Percentiles rank a stretch among this genome's conserved stretches.
phyloP scores from a whole-genome alignment of 495 filamentous ascomycete species.

The Neurospora sp. region DNA sequence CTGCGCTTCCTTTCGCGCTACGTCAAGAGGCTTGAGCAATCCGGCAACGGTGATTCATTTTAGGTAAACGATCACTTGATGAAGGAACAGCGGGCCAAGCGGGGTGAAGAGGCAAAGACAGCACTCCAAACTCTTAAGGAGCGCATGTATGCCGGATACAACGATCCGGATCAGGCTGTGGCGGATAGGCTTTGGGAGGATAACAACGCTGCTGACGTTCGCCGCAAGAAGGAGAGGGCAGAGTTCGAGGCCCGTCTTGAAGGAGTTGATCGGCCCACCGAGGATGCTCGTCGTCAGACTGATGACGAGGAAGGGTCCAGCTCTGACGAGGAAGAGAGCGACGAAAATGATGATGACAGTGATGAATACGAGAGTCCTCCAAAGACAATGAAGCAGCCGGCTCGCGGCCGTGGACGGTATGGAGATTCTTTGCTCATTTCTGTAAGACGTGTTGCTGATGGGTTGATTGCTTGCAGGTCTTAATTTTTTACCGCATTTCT shows the following conservation, averaged over 20 bases:
- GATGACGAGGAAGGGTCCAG: background rate
- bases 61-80: slow-evolving; percentile 14
- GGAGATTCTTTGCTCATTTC: slow-evolving; percentile 9
- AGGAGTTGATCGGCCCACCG: background rate
- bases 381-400: background rate
- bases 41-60: background rate
- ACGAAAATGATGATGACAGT: background rate
- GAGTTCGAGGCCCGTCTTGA: slow-evolving; percentile 4
- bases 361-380: background rate
- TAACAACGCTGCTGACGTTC: slow-evolving; percentile 5
- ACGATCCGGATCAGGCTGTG: slow-evolving; percentile 2
- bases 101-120: slow-evolving; percentile 1
- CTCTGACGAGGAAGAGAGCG: background rate
- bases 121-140: slow-evolving; percentile 3
- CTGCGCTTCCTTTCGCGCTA: slow-evolving; percentile 11
- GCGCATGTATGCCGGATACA: slow-evolving; percentile 10
- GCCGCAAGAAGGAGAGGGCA: slow-evolving; percentile 3
- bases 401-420: background rate
- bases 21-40: background rate
- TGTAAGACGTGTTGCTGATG: slow-evolving; percentile 2
- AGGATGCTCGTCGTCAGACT: background rate
- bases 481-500: background rate
- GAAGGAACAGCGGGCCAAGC: background rate
- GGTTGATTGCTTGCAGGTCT: slow-evolving; percentile 6
- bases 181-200: slow-evolving; percentile 14